Evolutionary conservation across 495 filamentous ascomycete genomes (phyloP), one percentile per base, ranked within the genome.

Genomic region (Trichoderma orchidacearum): DNA sequence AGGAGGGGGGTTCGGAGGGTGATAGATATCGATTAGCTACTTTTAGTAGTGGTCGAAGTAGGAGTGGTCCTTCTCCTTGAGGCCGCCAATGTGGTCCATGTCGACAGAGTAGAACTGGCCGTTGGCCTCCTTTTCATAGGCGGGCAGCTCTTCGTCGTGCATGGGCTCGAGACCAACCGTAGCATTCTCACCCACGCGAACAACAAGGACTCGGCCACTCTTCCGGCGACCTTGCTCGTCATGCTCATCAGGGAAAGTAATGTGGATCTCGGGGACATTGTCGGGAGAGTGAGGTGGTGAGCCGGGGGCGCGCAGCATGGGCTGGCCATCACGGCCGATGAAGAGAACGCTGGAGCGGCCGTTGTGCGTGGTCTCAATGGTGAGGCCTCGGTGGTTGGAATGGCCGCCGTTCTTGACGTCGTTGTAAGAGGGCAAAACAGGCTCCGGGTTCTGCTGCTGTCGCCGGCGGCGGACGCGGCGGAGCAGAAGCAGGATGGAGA

Each of bases 201-300:
- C 92, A 11, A 97, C 80, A n/a, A 98, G 86, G 27, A 96, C 86
- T 9, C 89, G 80, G 28, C 90, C 91, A 51, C 85, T 90, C 73
- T 85, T 87, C 58, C 80, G 80, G 68, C 86, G 86, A 56, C 94
- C 94, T 45, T 84, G 81, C 61, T 96, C 86, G 63, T 90, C 92
- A 54, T 86, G 81, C 77, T 97, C 92, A 61, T 98, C 93, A 13
- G 93, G 93, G 74, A 98, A 96, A 0, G 93, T 98, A 65, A 98
- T 95, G 68, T 91, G 89, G 64, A 98, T 98, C 71, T 96, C 89
- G 11, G 93, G 93, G 12, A 97, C 81, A 56, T 77, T 77, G 61
- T 73, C 77, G n/a, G 89, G 88, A 56, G 87, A 90, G 48, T 84
- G 69, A 28, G 90, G 89, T 15, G 89, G 87, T 38, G 80, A 83